Evolutionary conservation across 495 filamentous ascomycete species (phyloP), one percentile per base, ranked within the genome.

Genomic region (Pseudomonodictys pantanalensis): DNA sequence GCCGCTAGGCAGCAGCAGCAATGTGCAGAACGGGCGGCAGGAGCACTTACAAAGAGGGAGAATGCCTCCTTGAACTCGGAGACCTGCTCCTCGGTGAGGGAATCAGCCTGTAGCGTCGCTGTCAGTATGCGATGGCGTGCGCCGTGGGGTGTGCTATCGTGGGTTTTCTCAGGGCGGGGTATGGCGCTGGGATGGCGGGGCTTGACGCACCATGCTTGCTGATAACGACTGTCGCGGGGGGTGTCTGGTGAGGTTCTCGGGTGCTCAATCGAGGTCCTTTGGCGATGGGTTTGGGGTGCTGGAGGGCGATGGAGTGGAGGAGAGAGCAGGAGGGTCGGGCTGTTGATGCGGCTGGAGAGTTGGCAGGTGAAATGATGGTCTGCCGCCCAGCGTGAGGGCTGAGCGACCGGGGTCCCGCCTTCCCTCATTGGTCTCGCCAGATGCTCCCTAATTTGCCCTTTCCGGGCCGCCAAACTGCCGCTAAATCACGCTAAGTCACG

Each of bases 61-160:
- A 98, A 98, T 44, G 93, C 93, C 80, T 98, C 95, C 87, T 97
- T 98, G 79, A 97, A 98, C 80, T 98, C 93, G 73, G 92, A 96
- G 69, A 98, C 92, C 83, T 98, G 93, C 78, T 98, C 93, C 81
- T 97, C 93, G 68, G 93, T 97, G 65, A 98, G 84, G 42, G 72
- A 71, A 45, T 76, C 73, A 47, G 73, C 73, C 73, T 76, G 60
- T 18, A 43, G 47, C 52, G n/a, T 17, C 8, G 9, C 8, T 48
- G 61, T 68, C 38, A 67, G 64, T 28, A 12, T 17, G 10, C 0
- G 29, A n/a, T 9, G 30, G 23, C 17, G 25, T 7, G n/a, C 25
- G 52, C 10, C 9, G 48, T 20, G 38, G 8, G n/a, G 44, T 32
- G 58, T 49, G 49, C 32, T 52, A 58, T 62, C 45, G 58, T 30